Base-by-base conservation (phyloP, 306 rosid species). In the Prinsepia uniflora region DNA sequence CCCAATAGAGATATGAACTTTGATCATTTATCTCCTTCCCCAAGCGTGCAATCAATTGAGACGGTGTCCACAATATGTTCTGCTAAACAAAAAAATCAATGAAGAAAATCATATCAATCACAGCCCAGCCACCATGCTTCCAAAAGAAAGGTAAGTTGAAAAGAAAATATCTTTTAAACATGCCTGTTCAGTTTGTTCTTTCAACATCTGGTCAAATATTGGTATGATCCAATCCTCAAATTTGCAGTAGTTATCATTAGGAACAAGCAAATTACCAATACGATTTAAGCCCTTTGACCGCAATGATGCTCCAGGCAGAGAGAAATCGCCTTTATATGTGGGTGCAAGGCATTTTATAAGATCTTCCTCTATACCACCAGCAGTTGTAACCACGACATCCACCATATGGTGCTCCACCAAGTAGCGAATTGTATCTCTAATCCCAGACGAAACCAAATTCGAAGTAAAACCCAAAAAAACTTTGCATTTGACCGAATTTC, bases 161-260 rank as follows among this genome's bases (percentile, higher is more conserved):
- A 55, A 36, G 40, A 46, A 18, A 67, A 22, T 22, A 60, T 6
- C 45, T 15, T 36, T 3, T 53, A 74, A 20, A 15, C 70, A 53
- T 86, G 88, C 97, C 89, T 86, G 91, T 39, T 82, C 71, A 15
- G 15, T 75, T 73, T 94, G 99, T 67, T 94, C 97, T 76, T 66
- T 82, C 89, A 94, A 75, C 99, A 94, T 91, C 76, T 84, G 95
- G 78, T 94, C 89, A 61, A 91, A 89, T 72, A 94, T 85, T 41
- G 99, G 97, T 77, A 91, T 80, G 74, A 91, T 86, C 97, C 99
- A 94, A 76, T 94, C 99, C 86, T 94, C 97, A 15, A 94, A 94
- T 76, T 87, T 89, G 87, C 98, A 87, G 71, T 94, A 91, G 75
- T 94, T 91, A 39, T 70, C 95, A 75, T 91, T 94, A 52, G 99